Percentiles rank a stretch among this genome's conserved stretches.
Conservation (phyloP, 1,139 yeast genomes). For the Pneumocystis jirovecii region DNA sequence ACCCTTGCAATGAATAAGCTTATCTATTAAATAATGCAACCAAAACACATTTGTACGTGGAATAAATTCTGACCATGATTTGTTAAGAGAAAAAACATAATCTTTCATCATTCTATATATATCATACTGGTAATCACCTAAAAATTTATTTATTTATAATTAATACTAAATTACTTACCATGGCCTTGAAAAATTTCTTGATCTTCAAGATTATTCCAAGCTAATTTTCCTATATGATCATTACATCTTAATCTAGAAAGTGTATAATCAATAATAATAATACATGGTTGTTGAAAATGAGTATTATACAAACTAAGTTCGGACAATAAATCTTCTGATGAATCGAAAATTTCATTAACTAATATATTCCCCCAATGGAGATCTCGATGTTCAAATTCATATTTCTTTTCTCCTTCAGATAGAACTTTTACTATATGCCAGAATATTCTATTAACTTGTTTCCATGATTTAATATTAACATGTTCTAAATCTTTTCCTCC, state of each 20-base stretch:
- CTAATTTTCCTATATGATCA: slow-evolving; percentile 14
- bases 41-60: slow-evolving; percentile 36
- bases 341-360: slow-evolving; percentile 15
- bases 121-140: slow-evolving; percentile 38
- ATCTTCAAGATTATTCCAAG: slow-evolving; percentile 30
- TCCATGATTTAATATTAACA: slow-evolving; percentile 34
- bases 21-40: slow-evolving; percentile 35
- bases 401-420: slow-evolving; percentile 35
- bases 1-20: slow-evolving; percentile 29
- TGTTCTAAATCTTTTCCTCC: slow-evolving; percentile 37
- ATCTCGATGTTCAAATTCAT: slow-evolving; percentile 53
- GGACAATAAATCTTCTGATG: slow-evolving; percentile 1
- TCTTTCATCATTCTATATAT: slow-evolving; percentile 35
- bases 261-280: slow-evolving; percentile 45
- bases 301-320: slow-evolving; percentile 3
- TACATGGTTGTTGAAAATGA: slow-evolving; percentile 18
- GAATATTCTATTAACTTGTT: slow-evolving; percentile 38
- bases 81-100: slow-evolving; percentile 14
- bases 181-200: slow-evolving; percentile 38
- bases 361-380: slow-evolving; percentile 48
- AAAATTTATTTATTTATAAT: neutral
- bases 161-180: slow-evolving; percentile 7
- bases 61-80: slow-evolving; percentile 28
- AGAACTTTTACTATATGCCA: slow-evolving; percentile 38
- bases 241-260: slow-evolving; percentile 32